Evolutionary conservation across 441 rosid genomes (phyloP).

Genomic region (Brassica hybrid): DNA sequence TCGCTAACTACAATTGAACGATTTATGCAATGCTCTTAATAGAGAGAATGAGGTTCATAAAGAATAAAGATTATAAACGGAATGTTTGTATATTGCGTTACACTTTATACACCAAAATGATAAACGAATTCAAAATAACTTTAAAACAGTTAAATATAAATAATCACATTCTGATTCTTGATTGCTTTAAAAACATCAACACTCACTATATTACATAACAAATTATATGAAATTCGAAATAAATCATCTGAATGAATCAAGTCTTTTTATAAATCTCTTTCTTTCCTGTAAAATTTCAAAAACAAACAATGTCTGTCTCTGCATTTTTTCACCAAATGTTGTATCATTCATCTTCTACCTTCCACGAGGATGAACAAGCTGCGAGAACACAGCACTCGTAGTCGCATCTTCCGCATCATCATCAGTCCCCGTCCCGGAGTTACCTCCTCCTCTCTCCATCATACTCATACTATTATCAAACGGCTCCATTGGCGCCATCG

Average conservation of each 20-base stretch:
- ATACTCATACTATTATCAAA: slow-evolving; percentile 89
- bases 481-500: slow-evolving; percentile 77
- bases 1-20: not conserved
- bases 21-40: not conserved
- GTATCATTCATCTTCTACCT: slow-evolving; percentile 46
- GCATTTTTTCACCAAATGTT: slow-evolving; percentile 12
- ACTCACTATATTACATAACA: slow-evolving; percentile 42
- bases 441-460: slow-evolving; percentile 57
- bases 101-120: not conserved
- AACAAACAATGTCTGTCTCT: slow-evolving; percentile 44
- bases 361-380: slow-evolving; percentile 97
- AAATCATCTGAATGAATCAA: slow-evolving; percentile 33
- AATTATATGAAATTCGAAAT: slow-evolving; percentile 25
- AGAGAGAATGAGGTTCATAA: not conserved
- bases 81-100: not conserved
- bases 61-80: not conserved
- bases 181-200: slow-evolving; percentile 27
- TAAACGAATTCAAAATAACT: not conserved
- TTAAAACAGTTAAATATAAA: not conserved
- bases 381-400: slow-evolving; percentile 94
- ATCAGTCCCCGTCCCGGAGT: slow-evolving; percentile 60
- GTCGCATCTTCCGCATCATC: slow-evolving; percentile 90
- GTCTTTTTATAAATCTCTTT: not conserved
- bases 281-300: slow-evolving; percentile 28
- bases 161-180: slow-evolving; percentile 39